These are phyloP conservation scores for Trifolium repens DNA, from an alignment of 306 rosid genomes.

Conservation along the genomic window DNA sequence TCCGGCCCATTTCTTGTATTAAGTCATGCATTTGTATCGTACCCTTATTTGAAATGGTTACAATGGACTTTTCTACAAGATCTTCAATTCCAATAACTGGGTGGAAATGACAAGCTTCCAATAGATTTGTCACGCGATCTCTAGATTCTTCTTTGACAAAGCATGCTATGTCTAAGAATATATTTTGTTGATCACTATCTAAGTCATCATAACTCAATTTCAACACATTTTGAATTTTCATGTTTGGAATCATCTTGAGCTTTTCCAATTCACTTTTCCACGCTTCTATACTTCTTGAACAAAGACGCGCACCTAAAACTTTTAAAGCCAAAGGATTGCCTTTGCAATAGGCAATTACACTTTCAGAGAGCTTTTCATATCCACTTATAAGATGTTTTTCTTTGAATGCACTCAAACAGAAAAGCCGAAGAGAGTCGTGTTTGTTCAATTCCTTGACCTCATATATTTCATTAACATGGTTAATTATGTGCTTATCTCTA, in stretches of 20 bases:
- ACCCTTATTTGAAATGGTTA: background rate
- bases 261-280: slow-evolving; percentile 29
- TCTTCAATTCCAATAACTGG: slow-evolving; percentile 10
- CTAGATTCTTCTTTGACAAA: slow-evolving; percentile 31
- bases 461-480: slow-evolving; percentile 10
- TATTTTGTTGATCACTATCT: background rate
- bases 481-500: slow-evolving; percentile 34
- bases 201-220: slow-evolving; percentile 7
- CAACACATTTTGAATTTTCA: slow-evolving; percentile 24
- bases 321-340: slow-evolving; percentile 23
- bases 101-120: slow-evolving; percentile 11
- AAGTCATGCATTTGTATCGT: slow-evolving; percentile 43
- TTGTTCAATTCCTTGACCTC: slow-evolving; percentile 33
- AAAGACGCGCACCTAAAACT: slow-evolving; percentile 34
- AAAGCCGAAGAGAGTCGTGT: slow-evolving; percentile 44
- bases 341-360: slow-evolving; percentile 21
- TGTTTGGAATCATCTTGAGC: slow-evolving; percentile 12
- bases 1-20: slow-evolving; percentile 39
- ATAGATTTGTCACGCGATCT: background rate
- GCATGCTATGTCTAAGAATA: slow-evolving; percentile 41
- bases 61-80: slow-evolving; percentile 36
- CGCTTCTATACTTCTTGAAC: background rate
- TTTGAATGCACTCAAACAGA: slow-evolving; percentile 39
- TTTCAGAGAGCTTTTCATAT: slow-evolving; percentile 31
- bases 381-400: background rate